Evolutionary conservation across 306 rosid genomes (phyloP).

Genomic region (Cicer bijugum): DNA sequence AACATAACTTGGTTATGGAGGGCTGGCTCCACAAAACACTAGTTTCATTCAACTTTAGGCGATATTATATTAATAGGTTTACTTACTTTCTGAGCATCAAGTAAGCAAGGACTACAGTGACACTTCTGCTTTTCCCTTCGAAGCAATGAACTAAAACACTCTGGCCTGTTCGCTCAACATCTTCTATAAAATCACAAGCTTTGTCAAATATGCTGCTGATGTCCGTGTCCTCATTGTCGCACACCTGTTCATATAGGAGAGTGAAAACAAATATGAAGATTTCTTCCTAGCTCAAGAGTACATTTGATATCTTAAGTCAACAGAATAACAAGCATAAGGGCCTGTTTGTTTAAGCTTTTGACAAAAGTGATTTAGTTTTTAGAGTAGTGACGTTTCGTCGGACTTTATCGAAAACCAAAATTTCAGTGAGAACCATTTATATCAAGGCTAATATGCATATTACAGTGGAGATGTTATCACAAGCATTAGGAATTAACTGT

Average conservation of each 20-base stretch:
- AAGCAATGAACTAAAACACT: slow-evolving; percentile 91
- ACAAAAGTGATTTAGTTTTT: not conserved
- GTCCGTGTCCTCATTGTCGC: slow-evolving; percentile 68
- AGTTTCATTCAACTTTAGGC: not conserved
- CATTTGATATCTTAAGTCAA: not conserved
- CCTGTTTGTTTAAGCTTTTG: not conserved
- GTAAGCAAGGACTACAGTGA: slow-evolving; percentile 86
- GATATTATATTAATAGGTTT: slow-evolving; percentile 33
- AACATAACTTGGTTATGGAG: slow-evolving; percentile 23
- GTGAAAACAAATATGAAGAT: slow-evolving; percentile 23
- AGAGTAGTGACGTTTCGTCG: not conserved
- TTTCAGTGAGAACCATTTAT: too few relatives aligned
- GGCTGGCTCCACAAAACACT: slow-evolving; percentile 13
- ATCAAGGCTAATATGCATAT: too few relatives aligned
- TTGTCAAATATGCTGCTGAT: slow-evolving; percentile 81
- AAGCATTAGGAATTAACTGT: too few relatives aligned
- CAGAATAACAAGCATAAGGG: not conserved
- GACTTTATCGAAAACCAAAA: too few relatives aligned
- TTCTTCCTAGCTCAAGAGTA: slow-evolving; percentile 7
- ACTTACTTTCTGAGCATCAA: slow-evolving; percentile 87
- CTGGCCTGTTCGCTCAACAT: slow-evolving; percentile 70
- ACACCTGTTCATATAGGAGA: slow-evolving; percentile 56
- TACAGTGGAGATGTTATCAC: too few relatives aligned
- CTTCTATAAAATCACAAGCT: slow-evolving; percentile 74
- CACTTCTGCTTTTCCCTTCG: slow-evolving; percentile 96